These are phyloP conservation scores for Saraca asoca DNA, from an alignment of 331 rosid species.

Conservation along the genomic window DNA sequence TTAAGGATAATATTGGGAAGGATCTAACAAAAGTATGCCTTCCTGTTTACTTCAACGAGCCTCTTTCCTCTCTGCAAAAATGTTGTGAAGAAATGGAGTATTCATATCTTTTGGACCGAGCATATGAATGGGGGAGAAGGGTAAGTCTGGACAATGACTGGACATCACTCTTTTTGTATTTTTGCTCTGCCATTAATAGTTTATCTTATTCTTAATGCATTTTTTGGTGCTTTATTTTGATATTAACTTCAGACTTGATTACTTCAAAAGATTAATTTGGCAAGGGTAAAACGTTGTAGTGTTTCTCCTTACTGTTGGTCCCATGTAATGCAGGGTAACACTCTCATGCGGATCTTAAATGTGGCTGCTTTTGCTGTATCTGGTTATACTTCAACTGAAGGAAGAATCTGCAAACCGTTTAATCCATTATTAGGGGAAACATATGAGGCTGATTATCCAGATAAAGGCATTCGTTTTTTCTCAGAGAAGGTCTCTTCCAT, in stretches of 20 bases:
- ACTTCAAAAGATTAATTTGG: conserved; percentile 16
- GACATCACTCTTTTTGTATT: conserved; percentile 18
- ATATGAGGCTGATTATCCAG: conserved; percentile 88
- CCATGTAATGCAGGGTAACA: conserved; percentile 67
- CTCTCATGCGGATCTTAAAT: conserved; percentile 86
- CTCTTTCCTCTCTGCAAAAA: conserved; percentile 91
- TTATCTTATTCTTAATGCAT: neutral
- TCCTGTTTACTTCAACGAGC: conserved; percentile 96
- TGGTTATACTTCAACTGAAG: conserved; percentile 96
- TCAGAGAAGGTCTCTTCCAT: conserved; percentile 75
- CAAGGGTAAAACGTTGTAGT: conserved; percentile 15
- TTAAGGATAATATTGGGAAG: conserved; percentile 95
- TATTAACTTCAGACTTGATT: neutral
- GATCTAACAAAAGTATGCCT: conserved; percentile 96
- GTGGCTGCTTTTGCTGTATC: conserved; percentile 99
- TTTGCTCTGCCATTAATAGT: conserved; percentile 13
- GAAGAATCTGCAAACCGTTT: conserved; percentile 93
- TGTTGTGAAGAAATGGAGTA: conserved; percentile 96
- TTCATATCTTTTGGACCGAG: conserved; percentile 88
- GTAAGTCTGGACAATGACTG: conserved; percentile 49
- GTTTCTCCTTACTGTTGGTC: conserved; percentile 18
- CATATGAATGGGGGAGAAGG: conserved; percentile 93
- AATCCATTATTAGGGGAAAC: conserved; percentile 97
- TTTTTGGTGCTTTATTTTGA: too few relatives aligned
- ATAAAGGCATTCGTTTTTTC: conserved; percentile 86